Conservation (phyloP, 495 filamentous ascomycete species). For the Chaetomium fimeti region DNA sequence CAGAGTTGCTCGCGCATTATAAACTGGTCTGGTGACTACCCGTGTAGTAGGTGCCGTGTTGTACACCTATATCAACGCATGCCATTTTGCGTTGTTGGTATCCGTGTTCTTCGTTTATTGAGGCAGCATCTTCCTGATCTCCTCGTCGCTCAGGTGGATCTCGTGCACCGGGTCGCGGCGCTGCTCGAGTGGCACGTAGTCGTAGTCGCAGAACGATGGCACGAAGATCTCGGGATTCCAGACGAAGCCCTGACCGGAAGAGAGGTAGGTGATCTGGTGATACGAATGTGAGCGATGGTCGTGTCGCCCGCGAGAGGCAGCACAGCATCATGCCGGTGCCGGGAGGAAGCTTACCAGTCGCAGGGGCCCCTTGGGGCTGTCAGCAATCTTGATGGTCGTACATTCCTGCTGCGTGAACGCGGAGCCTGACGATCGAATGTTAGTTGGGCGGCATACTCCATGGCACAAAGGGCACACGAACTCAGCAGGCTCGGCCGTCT, state of each 20-base stretch:
- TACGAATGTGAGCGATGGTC: conserved; percentile 19
- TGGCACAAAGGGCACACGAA: conserved; percentile 21
- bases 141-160: conserved; percentile 63
- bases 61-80: conserved; percentile 6
- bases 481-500: conserved; percentile 56
- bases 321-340: not conserved
- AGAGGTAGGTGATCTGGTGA: conserved; percentile 64
- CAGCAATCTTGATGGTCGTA: conserved; percentile 66
- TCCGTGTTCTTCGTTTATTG: conserved; percentile 34
- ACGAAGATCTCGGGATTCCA: conserved; percentile 69
- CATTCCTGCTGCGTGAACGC: conserved; percentile 64
- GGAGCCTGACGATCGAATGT: conserved; percentile 48
- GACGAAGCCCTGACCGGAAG: conserved; percentile 65
- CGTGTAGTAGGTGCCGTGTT: not conserved
- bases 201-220: conserved; percentile 56
- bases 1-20: not conserved
- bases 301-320: not conserved
- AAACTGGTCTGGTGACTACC: not conserved
- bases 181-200: conserved; percentile 60
- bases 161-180: conserved; percentile 67
- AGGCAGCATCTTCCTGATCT: conserved; percentile 57
- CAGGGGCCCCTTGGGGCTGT: conserved; percentile 59
- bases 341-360: conserved; percentile 54
- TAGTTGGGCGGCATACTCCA: conserved; percentile 10
- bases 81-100: not conserved